Percentiles rank a stretch among this genome's conserved stretches.
These are phyloP conservation scores for Alternaria triticimaculans DNA, from an alignment of 2,329 filamentous ascomycete species.

Conservation along the genomic window DNA sequence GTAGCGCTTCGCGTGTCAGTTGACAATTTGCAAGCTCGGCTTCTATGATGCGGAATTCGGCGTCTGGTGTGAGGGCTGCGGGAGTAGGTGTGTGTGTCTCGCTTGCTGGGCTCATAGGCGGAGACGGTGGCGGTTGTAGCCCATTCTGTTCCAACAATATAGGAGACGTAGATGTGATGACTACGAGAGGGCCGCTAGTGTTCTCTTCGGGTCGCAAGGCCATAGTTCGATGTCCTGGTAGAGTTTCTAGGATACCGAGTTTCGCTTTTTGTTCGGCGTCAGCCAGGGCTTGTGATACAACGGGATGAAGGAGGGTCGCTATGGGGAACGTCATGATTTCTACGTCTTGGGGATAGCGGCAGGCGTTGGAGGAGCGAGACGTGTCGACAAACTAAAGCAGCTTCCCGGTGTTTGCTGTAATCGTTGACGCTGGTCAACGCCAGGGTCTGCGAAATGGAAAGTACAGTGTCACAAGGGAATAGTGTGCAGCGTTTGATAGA, in stretches of 20 bases:
- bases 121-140: too few relatives aligned
- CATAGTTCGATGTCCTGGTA: neutral
- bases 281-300: neutral
- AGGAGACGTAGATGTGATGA: too few relatives aligned
- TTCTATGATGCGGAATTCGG: neutral
- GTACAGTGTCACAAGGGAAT: neutral
- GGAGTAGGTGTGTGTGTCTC: neutral
- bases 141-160: too few relatives aligned
- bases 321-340: neutral
- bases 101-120: too few relatives aligned
- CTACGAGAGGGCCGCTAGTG: neutral
- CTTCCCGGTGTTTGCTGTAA: neutral
- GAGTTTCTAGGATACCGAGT: neutral
- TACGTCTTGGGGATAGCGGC: neutral
- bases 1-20: conserved; percentile 1
- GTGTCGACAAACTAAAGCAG: neutral
- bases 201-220: neutral
- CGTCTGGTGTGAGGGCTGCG: neutral
- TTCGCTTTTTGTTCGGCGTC: neutral
- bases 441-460: neutral
- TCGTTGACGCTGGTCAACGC: neutral
- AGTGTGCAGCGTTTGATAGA: neutral
- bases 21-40: neutral
- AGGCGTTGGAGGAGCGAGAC: neutral
- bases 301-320: neutral